Evolutionary conservation across 345 rosid species (phyloP).

Genomic region (Odontarrhena argentea): DNA sequence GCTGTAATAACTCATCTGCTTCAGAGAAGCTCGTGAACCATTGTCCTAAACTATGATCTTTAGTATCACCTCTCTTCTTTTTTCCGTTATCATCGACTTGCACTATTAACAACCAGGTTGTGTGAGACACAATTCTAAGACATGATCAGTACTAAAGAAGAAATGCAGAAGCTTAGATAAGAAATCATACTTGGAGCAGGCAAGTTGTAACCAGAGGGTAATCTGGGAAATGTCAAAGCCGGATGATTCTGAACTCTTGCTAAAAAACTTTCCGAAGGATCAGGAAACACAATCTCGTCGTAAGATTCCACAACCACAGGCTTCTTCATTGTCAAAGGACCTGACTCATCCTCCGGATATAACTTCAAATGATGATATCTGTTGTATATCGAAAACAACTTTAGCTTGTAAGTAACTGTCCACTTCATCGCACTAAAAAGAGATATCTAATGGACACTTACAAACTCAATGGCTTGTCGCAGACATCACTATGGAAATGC

Average conservation of each 20-base stretch:
- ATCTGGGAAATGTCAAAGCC: conserved; percentile 58
- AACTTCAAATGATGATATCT: conserved; percentile 68
- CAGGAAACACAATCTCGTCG: conserved; percentile 70
- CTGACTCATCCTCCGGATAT: conserved; percentile 68
- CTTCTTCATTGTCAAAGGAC: conserved; percentile 63
- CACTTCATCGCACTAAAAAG: background rate
- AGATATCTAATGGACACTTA: conserved; percentile 40
- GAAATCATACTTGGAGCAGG: conserved; percentile 57
- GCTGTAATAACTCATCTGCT: conserved; percentile 70
- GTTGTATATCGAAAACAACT: conserved; percentile 19
- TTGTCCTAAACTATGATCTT: conserved; percentile 58
- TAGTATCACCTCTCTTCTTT: conserved; percentile 62
- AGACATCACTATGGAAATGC: conserved; percentile 65
- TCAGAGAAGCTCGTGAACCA: conserved; percentile 71
- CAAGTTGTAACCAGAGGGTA: conserved; percentile 60
- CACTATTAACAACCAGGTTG: conserved; percentile 30
- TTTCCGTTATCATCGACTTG: conserved; percentile 48
- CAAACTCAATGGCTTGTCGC: conserved; percentile 72
- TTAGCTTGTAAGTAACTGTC: background rate
- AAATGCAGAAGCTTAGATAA: background rate
- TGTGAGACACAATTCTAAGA: conserved; percentile 15
- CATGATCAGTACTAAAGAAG: conserved; percentile 3
- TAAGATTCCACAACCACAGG: conserved; percentile 72
- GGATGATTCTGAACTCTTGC: conserved; percentile 71
- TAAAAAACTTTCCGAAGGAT: conserved; percentile 62